A percentile compares a stretch with the other conserved stretches of the same genome.
Conservation (phyloP, 139 green algal species). For the Pleodorina starrii region DNA sequence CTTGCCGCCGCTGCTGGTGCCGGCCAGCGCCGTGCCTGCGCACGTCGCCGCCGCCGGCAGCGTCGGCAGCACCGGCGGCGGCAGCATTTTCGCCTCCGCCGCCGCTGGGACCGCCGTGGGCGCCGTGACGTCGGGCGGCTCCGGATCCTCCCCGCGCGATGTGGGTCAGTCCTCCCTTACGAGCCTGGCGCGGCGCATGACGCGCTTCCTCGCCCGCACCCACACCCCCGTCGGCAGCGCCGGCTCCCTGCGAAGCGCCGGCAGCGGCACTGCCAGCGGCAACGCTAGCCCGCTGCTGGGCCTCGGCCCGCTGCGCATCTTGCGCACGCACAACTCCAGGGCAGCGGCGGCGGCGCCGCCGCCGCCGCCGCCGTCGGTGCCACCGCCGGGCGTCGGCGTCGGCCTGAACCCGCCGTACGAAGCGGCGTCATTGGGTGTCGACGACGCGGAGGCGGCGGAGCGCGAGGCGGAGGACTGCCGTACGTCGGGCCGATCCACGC, state of each 20-base stretch:
- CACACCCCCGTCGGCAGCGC: slow-evolving; percentile 7
- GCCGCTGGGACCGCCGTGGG: background rate
- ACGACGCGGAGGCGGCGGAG: background rate
- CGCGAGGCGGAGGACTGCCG: background rate
- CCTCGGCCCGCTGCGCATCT: background rate
- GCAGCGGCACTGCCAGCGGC: background rate
- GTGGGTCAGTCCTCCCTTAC: background rate
- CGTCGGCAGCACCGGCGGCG: too few species aligned
- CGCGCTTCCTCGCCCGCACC: background rate
- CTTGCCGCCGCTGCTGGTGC: background rate
- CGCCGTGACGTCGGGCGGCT: background rate
- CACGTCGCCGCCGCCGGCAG: too few species aligned
- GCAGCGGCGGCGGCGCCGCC: background rate
- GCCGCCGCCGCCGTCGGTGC: background rate
- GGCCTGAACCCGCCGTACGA: background rate
- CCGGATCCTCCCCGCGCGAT: background rate
- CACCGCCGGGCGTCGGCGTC: background rate
- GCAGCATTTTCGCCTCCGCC: too few species aligned
- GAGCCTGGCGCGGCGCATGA: background rate
- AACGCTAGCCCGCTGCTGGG: background rate
- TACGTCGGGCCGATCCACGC: background rate
- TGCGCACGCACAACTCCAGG: background rate
- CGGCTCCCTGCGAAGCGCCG: background rate
- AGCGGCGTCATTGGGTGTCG: background rate
- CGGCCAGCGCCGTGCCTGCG: background rate